phyloP scores from a whole-genome alignment of 768 basidiomycete species.

The Mycena venus region DNA sequence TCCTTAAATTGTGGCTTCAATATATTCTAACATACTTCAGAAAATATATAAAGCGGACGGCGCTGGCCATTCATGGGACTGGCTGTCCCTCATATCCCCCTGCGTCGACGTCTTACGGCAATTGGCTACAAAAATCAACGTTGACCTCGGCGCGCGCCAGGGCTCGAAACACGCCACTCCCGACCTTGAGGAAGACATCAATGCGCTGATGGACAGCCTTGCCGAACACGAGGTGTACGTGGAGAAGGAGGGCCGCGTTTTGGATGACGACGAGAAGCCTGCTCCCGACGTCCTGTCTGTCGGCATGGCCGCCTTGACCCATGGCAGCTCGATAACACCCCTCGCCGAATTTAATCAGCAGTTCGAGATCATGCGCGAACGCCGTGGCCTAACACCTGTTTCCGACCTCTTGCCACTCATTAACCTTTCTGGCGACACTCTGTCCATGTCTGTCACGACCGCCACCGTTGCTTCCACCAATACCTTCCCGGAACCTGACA shows the following conservation, averaged over 20 bases:
- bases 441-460: constrained; percentile 15
- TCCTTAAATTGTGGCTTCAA: background rate
- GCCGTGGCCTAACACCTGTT: background rate
- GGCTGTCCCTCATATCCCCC: constrained; percentile 26
- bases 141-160: constrained; percentile 45
- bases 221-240: constrained; percentile 37
- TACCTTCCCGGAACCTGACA: background rate
- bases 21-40: background rate
- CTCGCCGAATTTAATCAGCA: constrained; percentile 28
- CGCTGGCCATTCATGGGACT: constrained; percentile 29
- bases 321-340: constrained; percentile 20
- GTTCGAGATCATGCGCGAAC: constrained; percentile 14
- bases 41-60: constrained; percentile 31
- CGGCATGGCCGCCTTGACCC: constrained; percentile 12
- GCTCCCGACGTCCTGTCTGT: constrained; percentile 32
- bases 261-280: constrained; percentile 30
- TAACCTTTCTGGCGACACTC: background rate
- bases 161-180: constrained; percentile 46
- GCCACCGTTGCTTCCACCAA: background rate
- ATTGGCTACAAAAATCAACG: constrained; percentile 26
- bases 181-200: constrained; percentile 46
- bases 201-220: constrained; percentile 36
- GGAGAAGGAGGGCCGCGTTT: constrained; percentile 31
- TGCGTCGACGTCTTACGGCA: constrained; percentile 40
- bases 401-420: background rate